Percentiles rank a stretch among this genome's conserved stretches.
Conservation (phyloP, 1,284 basidiomycete genomes). For the Calocybe gambosa region DNA sequence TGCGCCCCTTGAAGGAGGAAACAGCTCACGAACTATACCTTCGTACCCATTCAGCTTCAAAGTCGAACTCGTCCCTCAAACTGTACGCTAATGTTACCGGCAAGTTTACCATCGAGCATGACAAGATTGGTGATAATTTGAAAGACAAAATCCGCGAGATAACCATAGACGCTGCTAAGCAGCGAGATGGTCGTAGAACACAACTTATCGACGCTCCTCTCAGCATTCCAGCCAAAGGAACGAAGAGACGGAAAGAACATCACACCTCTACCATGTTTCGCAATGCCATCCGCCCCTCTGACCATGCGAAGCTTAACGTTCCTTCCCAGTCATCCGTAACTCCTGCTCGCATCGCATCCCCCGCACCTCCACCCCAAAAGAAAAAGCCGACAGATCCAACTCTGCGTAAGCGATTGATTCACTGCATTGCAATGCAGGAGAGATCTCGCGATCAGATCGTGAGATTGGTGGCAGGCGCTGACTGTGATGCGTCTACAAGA, state of each 20-base stretch:
- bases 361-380: conserved; percentile 22
- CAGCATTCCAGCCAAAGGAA: conserved; percentile 23
- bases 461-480: conserved; percentile 33
- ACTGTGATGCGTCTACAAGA: conserved; percentile 26
- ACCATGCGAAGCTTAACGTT: conserved; percentile 21
- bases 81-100: conserved; percentile 66
- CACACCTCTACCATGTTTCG: conserved; percentile 26
- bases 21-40: conserved; percentile 66
- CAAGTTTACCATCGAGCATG: conserved; percentile 55
- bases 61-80: conserved; percentile 58
- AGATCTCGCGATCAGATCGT: conserved; percentile 41
- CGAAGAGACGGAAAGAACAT: conserved; percentile 31
- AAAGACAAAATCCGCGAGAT: conserved; percentile 50
- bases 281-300: conserved; percentile 28
- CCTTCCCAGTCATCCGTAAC: conserved; percentile 15
- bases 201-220: conserved; percentile 44
- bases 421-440: conserved; percentile 44
- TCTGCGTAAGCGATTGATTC: conserved; percentile 45
- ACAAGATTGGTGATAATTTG: conserved; percentile 46
- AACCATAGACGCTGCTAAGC: conserved; percentile 49
- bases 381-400: conserved; percentile 17
- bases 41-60: conserved; percentile 46
- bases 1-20: conserved; percentile 46
- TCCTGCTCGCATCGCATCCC: conserved; percentile 20
- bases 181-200: conserved; percentile 46